A percentile compares a stretch with the other conserved stretches of the same genome.
phyloP scores from a whole-genome alignment of 331 rosid genomes.

The Quercus tomentella region DNA sequence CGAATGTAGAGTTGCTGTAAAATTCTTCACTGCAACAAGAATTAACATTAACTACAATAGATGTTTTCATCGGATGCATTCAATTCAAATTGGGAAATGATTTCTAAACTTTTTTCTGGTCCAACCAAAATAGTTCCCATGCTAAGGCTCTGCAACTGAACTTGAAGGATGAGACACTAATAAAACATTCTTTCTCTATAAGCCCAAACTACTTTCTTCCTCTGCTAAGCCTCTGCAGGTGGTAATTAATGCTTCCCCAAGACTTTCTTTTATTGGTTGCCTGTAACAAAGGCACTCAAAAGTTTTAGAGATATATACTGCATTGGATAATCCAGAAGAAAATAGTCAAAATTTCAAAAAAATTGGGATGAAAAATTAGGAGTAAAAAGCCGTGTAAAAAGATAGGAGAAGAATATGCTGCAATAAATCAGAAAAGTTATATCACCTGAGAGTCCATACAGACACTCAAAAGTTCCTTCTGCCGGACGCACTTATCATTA shows the following conservation, averaged over 20 bases:
- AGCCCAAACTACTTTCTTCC: conserved; percentile 61
- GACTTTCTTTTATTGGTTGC: conserved; percentile 51
- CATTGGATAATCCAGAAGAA: conserved; percentile 5
- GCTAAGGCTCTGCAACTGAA: conserved; percentile 71
- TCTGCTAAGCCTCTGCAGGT: conserved; percentile 74
- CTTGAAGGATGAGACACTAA: not conserved
- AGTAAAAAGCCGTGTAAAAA: not conserved
- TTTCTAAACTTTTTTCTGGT: not conserved
- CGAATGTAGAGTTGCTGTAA: not conserved
- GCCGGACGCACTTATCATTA: conserved; percentile 38
- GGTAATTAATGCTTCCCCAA: conserved; percentile 81
- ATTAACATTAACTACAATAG: not conserved
- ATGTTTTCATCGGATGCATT: not conserved
- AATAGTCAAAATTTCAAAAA: not conserved
- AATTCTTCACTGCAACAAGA: not conserved
- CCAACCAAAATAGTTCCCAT: conserved; percentile 45
- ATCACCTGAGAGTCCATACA: conserved; percentile 80
- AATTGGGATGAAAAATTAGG: not conserved
- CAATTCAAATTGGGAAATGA: not conserved
- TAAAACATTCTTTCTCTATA: not conserved
- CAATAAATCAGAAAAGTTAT: conserved; percentile 2
- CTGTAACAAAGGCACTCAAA: conserved; percentile 36
- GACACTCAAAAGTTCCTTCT: conserved; percentile 51
- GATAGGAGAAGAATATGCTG: not conserved
- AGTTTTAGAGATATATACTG: not conserved